Conservation (phyloP, 768 basidiomycete genomes). For the Pilatotrama ljubarskyi region DNA sequence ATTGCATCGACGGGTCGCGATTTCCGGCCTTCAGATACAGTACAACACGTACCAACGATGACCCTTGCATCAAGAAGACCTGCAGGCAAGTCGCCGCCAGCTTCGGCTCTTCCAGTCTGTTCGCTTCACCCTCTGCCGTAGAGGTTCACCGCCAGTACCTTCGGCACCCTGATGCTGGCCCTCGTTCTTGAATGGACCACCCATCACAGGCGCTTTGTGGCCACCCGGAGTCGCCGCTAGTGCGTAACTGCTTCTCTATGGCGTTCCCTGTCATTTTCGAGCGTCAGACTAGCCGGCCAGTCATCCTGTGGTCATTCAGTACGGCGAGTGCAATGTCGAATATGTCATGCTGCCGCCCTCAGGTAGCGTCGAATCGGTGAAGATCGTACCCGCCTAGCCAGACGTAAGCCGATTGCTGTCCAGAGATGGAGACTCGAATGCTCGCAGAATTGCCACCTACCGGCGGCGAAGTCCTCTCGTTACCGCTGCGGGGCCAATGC, state of each 20-base stretch:
- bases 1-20: neutral
- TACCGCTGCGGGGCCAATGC: constrained; percentile 52
- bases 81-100: constrained; percentile 15
- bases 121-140: constrained; percentile 49
- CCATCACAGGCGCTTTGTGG: constrained; percentile 50
- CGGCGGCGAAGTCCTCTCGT: constrained; percentile 58
- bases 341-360: constrained; percentile 47
- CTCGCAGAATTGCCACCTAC: constrained; percentile 67
- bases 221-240: constrained; percentile 46
- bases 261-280: constrained; percentile 48
- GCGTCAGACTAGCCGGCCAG: constrained; percentile 51
- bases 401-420: neutral
- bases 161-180: constrained; percentile 43
- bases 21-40: too few relatives aligned
- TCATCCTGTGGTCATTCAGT: constrained; percentile 54
- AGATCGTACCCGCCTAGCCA: constrained; percentile 61
- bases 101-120: neutral
- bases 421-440: constrained; percentile 40
- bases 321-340: constrained; percentile 50
- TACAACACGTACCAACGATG: constrained; percentile 47
- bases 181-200: constrained; percentile 60
- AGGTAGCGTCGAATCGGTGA: constrained; percentile 53
- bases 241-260: constrained; percentile 48
- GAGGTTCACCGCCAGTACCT: constrained; percentile 42
- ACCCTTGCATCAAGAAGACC: constrained; percentile 61